These are phyloP conservation scores for Venturiaceae sp. DNA, from an alignment of 2,329 filamentous ascomycete species.

Conservation along the genomic window DNA sequence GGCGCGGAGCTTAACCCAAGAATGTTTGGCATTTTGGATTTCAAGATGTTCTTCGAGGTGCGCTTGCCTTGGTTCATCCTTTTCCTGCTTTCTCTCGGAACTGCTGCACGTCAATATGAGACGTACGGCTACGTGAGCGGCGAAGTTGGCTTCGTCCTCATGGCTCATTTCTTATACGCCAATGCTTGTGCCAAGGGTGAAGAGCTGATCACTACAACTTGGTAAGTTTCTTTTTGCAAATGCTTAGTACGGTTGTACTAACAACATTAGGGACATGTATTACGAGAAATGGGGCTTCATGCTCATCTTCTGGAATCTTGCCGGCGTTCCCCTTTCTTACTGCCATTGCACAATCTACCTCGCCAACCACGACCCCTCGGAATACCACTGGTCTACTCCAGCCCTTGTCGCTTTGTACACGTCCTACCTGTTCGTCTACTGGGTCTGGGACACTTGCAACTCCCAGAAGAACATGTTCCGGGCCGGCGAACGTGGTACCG, in stretches of 20 bases:
- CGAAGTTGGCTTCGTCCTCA: constrained; percentile 74
- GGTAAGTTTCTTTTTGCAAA: constrained; percentile 34
- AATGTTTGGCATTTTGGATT: constrained; percentile 75
- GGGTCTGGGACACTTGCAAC: constrained; percentile 87
- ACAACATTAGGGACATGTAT: constrained; percentile 69
- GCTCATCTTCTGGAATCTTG: constrained; percentile 96
- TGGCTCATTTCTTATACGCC: constrained; percentile 87
- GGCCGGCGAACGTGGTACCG: constrained; percentile 63
- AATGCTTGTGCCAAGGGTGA: constrained; percentile 90
- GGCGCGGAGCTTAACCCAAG: constrained; percentile 79
- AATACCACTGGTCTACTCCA: constrained; percentile 67
- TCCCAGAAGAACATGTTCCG: constrained; percentile 92
- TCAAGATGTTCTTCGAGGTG: constrained; percentile 95
- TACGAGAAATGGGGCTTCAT: constrained; percentile 97
- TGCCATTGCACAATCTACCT: constrained; percentile 90
- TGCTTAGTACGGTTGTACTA: background rate
- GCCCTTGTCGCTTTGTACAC: constrained; percentile 55
- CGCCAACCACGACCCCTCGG: constrained; percentile 68
- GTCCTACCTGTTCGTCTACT: constrained; percentile 76
- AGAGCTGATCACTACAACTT: constrained; percentile 81
- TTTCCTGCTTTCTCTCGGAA: constrained; percentile 65
- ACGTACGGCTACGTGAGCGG: constrained; percentile 74
- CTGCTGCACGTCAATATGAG: constrained; percentile 76
- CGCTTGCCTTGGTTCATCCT: constrained; percentile 89
- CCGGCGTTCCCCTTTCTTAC: constrained; percentile 82